phyloP scores from a whole-genome alignment of 441 rosid genomes.

The Populus hybrid region DNA sequence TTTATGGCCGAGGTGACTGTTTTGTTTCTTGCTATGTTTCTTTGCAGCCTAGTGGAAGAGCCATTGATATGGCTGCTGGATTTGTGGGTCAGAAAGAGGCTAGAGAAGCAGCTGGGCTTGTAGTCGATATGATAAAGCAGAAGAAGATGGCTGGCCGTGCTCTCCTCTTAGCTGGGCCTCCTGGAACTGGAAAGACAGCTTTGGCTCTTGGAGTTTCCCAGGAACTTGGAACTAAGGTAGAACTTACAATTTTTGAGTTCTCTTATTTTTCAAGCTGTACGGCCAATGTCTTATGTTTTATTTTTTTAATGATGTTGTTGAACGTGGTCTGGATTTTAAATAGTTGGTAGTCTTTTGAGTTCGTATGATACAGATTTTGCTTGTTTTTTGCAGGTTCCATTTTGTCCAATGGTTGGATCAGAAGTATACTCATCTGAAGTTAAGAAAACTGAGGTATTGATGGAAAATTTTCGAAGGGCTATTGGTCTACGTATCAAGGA shows the following conservation, averaged over 20 bases:
- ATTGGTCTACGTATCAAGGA: conserved; percentile 95
- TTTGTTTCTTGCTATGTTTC: not conserved
- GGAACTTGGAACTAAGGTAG: conserved; percentile 97
- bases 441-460: conserved; percentile 96
- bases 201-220: conserved; percentile 91
- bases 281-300: not conserved
- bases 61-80: conserved; percentile 79
- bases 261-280: not conserved
- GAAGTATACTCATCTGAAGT: conserved; percentile 98
- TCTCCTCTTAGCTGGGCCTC: conserved; percentile 90
- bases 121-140: conserved; percentile 96
- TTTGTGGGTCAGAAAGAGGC: conserved; percentile 96
- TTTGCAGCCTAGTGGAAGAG: conserved; percentile 63
- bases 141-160: conserved; percentile 99
- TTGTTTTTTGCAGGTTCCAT: conserved; percentile 68
- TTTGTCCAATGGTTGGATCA: conserved; percentile 99
- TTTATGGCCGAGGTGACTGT: not conserved
- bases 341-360: not conserved
- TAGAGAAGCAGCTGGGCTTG: conserved; percentile 95
- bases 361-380: not conserved
- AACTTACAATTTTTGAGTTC: not conserved
- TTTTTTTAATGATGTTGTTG: not conserved
- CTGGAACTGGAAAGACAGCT: conserved; percentile 98
- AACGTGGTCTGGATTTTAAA: not conserved
- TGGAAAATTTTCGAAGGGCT: conserved; percentile 95